Conservation (phyloP, 148 eudicot species). For the Cornus controversa region DNA sequence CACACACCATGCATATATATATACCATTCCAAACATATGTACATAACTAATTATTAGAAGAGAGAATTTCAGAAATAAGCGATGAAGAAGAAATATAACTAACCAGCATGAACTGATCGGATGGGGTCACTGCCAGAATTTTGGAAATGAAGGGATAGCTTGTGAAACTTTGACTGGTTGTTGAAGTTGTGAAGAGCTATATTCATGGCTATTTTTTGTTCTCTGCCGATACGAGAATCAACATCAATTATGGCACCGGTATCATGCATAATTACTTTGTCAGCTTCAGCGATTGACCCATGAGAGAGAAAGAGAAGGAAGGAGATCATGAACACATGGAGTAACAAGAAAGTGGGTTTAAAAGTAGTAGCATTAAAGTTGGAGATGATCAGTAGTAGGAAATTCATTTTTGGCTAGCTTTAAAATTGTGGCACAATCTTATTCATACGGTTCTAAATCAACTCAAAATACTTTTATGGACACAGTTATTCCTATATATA, state of each 20-base stretch:
- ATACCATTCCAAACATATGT: too few relatives aligned
- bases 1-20: too few relatives aligned
- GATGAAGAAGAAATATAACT: not conserved
- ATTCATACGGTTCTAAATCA: too few relatives aligned
- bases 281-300: not conserved
- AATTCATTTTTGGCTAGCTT: not conserved
- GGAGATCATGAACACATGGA: not conserved
- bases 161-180: not conserved
- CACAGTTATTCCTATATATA: too few relatives aligned
- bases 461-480: too few relatives aligned
- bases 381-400: not conserved
- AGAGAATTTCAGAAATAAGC: not conserved
- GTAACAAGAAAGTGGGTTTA: not conserved
- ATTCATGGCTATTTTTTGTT: conserved; percentile 16
- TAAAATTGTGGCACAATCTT: too few relatives aligned
- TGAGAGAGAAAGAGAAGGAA: not conserved
- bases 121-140: conserved; percentile 13
- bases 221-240: conserved; percentile 17
- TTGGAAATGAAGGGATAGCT: not conserved
- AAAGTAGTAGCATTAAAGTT: not conserved
- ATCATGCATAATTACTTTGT: not conserved
- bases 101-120: conserved; percentile 15
- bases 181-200: conserved; percentile 18
- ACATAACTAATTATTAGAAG: too few relatives aligned
- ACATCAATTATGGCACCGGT: not conserved